A percentile compares a stretch with the other conserved stretches of the same genome.
phyloP scores from a whole-genome alignment of 2,329 filamentous ascomycete species.

The Fusarium marasasianum region DNA sequence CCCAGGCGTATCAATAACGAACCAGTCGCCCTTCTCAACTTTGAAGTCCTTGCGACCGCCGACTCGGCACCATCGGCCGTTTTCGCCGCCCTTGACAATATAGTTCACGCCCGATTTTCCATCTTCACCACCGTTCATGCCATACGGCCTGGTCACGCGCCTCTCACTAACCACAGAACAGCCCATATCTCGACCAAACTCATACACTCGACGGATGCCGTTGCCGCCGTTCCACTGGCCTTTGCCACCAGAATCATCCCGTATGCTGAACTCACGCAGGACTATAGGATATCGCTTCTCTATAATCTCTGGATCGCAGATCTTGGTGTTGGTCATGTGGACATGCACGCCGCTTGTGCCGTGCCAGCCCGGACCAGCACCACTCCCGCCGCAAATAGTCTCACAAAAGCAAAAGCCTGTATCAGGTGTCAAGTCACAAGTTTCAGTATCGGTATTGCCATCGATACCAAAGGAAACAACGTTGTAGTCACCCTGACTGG shows the following conservation, averaged over 20 bases:
- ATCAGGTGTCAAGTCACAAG: neutral
- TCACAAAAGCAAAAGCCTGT: neutral
- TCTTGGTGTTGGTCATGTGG: neutral
- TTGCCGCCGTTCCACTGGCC: neutral
- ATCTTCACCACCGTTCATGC: too few species aligned
- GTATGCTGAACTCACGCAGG: neutral
- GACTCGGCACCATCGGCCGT: neutral
- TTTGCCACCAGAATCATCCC: neutral
- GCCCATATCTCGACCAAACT: too few species aligned
- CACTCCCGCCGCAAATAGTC: too few species aligned
- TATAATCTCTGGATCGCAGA: neutral
- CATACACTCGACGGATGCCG: too few species aligned
- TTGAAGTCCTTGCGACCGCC: neutral
- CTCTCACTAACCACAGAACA: too few species aligned
- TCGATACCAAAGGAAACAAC: neutral
- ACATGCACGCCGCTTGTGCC: neutral
- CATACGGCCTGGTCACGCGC: too few species aligned
- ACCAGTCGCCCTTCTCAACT: neutral
- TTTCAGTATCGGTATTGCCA: neutral
- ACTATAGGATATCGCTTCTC: neutral
- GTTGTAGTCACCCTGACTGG: conserved; percentile 51
- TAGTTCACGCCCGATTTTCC: too few species aligned
- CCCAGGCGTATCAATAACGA: neutral
- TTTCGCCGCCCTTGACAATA: neutral
- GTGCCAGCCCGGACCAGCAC: neutral